Base-by-base conservation (phyloP, 2,329 filamentous ascomycete species). In the Xylaria sp. region DNA sequence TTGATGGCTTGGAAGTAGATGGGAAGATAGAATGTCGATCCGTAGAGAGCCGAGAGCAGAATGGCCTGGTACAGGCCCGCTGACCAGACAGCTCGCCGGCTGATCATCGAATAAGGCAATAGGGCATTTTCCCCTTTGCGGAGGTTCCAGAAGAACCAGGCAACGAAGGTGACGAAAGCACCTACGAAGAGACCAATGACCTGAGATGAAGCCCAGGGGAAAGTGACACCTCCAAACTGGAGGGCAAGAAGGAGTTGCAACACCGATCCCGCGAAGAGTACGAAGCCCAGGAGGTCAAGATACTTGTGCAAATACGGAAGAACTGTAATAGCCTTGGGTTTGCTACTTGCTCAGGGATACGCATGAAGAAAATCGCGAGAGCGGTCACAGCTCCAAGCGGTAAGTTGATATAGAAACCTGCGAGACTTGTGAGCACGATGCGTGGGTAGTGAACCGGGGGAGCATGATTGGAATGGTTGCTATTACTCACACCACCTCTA, bases 241-340 rank as follows among this genome's bases (percentile, higher is more conserved):
- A 78, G 63, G 11, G 77, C 76, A 11, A 78, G 73, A 4, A 78
- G 66, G 5, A 77, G 42, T 76, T 71, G 15, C 69, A 78, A 2
- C 75, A 74, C 3, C 74, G 68, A n/a, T 73, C 68, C 45, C 63
- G 79, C 73, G 10, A 80, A 69, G 6, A 73, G 60, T 33, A 55
- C 54, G 29, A 72, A 71, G 3, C 72, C 71, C 6, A 70, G 0
- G 0, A 72, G 36, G 38, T 73, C 71, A 1, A 73, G 38, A 42
- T 73, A 29, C 25, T 64, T 55, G 45, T 70, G 69, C 5, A 71
- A 27, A n/a, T 54, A 38, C 1, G 56, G 20, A 0, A 42, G 1
- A 1, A 63, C 31, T n/a, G 29, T 11, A 1, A 49, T 1, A 5
- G 31, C 38, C 1, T 13, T 27, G 0, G 10, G 1, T n/a, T 63